These are phyloP conservation scores for Penicillium paneum DNA, from an alignment of 2,329 filamentous ascomycete genomes.

Conservation along the genomic window DNA sequence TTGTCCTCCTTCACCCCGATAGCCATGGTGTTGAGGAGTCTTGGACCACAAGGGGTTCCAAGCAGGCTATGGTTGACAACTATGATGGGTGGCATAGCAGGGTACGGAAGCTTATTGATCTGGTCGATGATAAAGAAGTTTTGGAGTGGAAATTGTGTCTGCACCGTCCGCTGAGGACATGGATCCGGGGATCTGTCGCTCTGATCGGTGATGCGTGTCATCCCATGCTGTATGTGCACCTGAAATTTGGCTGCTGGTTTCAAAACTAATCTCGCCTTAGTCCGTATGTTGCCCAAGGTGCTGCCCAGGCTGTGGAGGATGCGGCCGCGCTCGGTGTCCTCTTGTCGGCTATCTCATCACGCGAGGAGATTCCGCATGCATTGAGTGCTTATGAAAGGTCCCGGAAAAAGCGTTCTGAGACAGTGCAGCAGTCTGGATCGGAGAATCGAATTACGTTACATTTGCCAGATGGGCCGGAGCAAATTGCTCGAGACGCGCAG, in stretches of 20 bases:
- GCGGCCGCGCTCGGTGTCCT: slow-evolving; percentile 36
- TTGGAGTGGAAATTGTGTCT: slow-evolving; percentile 40
- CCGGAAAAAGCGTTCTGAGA: slow-evolving; percentile 40
- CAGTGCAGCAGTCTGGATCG: slow-evolving; percentile 37
- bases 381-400: slow-evolving; percentile 38
- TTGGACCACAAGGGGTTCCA: slow-evolving; percentile 63
- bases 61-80: slow-evolving; percentile 59
- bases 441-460: slow-evolving; percentile 39
- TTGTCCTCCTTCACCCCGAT: slow-evolving; percentile 62
- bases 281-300: slow-evolving; percentile 44
- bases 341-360: slow-evolving; percentile 32
- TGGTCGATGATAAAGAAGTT: slow-evolving; percentile 55
- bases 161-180: slow-evolving; percentile 33
- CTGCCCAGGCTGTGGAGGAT: slow-evolving; percentile 48
- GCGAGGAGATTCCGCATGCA: slow-evolving; percentile 33
- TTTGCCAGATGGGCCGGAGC: slow-evolving; percentile 39
- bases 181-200: slow-evolving; percentile 36
- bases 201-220: slow-evolving; percentile 45
- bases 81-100: slow-evolving; percentile 61
- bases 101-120: slow-evolving; percentile 57
- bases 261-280: slow-evolving; percentile 14
- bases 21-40: slow-evolving; percentile 59
- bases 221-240: slow-evolving; percentile 44
- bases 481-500: slow-evolving; percentile 42
- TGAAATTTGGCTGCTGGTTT: background rate